Evolutionary conservation across 2,329 filamentous ascomycete genomes (phyloP), one percentile per base, ranked within the genome.

Genomic region (Calycina marina): DNA sequence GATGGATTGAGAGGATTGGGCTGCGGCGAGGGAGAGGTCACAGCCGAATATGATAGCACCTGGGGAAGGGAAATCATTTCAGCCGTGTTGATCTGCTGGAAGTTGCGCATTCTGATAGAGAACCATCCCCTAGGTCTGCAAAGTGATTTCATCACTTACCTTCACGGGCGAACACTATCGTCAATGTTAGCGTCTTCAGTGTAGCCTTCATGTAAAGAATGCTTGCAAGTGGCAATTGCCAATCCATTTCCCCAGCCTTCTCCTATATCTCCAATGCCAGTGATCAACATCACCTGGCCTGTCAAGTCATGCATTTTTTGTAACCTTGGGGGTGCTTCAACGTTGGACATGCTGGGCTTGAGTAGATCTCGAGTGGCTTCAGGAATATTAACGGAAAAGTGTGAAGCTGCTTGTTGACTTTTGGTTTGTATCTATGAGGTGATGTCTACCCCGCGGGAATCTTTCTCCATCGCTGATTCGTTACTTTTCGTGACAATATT

Each of bases 21-120:
- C 55, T 2, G 61, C 54, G 14, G 52, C 39, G 12, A 63, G 26
- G 3, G 58, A 59, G 17, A 62, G 48, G 42, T 69, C 63, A 14
- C 65, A 62, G n/a, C 64, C 65, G 38, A 63, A 67, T 11, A 69
- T 50, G 9, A 49, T 48, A 2, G 63, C 65, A 11, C 64, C 63
- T 46, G 63, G 59, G 18, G 56, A 53, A 2, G 63, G 60, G 12
- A 69, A 52, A n/a, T n/a, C n/a, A n/a, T n/a, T n/a, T n/a, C n/a
- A n/a, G n/a, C n/a, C n/a, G n/a, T n/a, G n/a, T n/a, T n/a, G n/a
- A n/a, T n/a, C n/a, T n/a, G n/a, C n/a, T n/a, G n/a, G n/a, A n/a
- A n/a, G n/a, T n/a, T n/a, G n/a, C n/a, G n/a, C n/a, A n/a, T n/a
- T n/a, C n/a, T n/a, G n/a, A n/a, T n/a, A n/a, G n/a, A n/a, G n/a